These are phyloP conservation scores for Graphiopsis chlorocephala DNA, from an alignment of 2,329 filamentous ascomycete species.

Conservation along the genomic window DNA sequence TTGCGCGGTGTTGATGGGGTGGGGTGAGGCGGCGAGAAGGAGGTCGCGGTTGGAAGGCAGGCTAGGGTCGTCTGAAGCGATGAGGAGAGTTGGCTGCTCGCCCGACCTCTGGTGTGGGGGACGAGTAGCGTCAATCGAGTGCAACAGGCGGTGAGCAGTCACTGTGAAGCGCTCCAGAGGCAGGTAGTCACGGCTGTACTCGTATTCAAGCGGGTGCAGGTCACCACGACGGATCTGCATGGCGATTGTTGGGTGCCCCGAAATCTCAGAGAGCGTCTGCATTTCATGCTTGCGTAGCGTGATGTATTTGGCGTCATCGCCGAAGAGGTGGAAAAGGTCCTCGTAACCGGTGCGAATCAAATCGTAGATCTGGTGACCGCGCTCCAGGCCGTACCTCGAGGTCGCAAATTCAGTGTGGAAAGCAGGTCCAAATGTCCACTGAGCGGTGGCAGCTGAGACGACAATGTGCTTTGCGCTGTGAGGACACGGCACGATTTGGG, in stretches of 20 bases:
- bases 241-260: constrained; percentile 60
- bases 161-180: constrained; percentile 67
- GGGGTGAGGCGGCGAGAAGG: constrained; percentile 36
- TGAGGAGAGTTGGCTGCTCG: constrained; percentile 46
- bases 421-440: constrained; percentile 60
- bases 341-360: constrained; percentile 70
- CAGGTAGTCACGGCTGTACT: constrained; percentile 75
- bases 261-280: constrained; percentile 43
- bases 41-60: constrained; percentile 68
- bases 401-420: constrained; percentile 52
- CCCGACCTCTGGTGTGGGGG: not conserved
- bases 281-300: constrained; percentile 58
- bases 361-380: constrained; percentile 60
- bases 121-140: constrained; percentile 48
- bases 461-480: constrained; percentile 71
- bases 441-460: constrained; percentile 66
- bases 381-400: constrained; percentile 31
- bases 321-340: constrained; percentile 67
- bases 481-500: constrained; percentile 77
- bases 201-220: constrained; percentile 70
- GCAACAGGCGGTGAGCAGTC: constrained; percentile 47
- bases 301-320: constrained; percentile 66
- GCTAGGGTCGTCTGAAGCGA: constrained; percentile 79
- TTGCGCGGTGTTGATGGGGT: constrained; percentile 58
- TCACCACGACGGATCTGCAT: constrained; percentile 81